Percentiles rank a stretch among this genome's conserved stretches.
phyloP scores from a whole-genome alignment of 352 stramenopile species.

The Elongisporangium undulatum region DNA sequence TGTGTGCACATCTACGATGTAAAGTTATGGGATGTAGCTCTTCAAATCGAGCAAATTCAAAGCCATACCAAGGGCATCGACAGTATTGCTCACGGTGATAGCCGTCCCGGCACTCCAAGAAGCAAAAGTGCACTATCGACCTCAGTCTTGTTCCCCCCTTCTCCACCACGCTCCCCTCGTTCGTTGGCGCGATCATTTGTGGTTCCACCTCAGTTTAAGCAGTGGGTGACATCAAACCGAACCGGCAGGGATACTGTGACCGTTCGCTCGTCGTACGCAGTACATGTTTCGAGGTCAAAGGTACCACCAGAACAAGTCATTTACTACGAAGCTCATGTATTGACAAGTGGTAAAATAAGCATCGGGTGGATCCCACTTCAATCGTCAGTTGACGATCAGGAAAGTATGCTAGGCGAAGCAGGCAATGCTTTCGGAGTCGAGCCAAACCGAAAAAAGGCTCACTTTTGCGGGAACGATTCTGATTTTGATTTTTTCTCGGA shows the following conservation, averaged over 20 bases:
- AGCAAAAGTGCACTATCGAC: not conserved
- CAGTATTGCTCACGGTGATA: constrained; percentile 12
- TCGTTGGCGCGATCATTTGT: constrained; percentile 18
- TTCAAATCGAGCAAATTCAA: constrained; percentile 48
- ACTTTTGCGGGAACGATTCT: not conserved
- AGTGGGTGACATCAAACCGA: constrained; percentile 58
- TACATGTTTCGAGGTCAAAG: not conserved
- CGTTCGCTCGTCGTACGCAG: constrained; percentile 14
- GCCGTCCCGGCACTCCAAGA: constrained; percentile 19
- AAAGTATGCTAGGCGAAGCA: constrained; percentile 37
- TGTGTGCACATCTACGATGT: constrained; percentile 49
- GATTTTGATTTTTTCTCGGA: not conserved
- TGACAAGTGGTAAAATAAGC: constrained; percentile 46
- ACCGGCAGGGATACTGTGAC: constrained; percentile 31
- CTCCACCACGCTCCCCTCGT: constrained; percentile 29
- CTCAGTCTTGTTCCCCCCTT: constrained; percentile 19
- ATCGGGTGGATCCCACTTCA: constrained; percentile 41
- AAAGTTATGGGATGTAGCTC: constrained; percentile 51
- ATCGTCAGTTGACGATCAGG: constrained; percentile 2
- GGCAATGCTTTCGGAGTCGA: constrained; percentile 40
- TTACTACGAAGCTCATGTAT: constrained; percentile 51
- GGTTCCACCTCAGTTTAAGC: constrained; percentile 30
- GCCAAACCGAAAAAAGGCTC: constrained; percentile 3
- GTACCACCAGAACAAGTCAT: constrained; percentile 9
- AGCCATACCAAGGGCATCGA: constrained; percentile 51